These are phyloP conservation scores for Omphalea diandra DNA, from an alignment of 441 rosid species.

Conservation along the genomic window DNA sequence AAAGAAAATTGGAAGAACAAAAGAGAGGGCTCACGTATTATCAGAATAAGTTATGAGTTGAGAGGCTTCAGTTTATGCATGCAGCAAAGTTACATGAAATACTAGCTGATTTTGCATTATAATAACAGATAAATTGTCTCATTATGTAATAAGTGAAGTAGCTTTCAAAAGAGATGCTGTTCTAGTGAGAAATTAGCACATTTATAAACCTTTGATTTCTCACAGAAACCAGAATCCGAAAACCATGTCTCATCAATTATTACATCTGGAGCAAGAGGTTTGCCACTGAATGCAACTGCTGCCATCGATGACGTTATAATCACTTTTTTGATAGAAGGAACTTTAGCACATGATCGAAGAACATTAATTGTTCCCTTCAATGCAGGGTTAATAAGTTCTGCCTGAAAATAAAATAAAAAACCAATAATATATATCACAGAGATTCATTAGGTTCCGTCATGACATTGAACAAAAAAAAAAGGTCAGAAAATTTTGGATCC, in stretches of 20 bases:
- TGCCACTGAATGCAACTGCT: constrained; percentile 41
- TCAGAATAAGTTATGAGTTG: neutral
- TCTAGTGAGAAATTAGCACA: neutral
- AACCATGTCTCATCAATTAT: constrained; percentile 38
- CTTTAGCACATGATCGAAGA: constrained; percentile 49
- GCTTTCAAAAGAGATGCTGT: neutral
- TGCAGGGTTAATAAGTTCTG: constrained; percentile 54
- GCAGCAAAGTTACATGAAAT: neutral
- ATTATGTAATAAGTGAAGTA: neutral
- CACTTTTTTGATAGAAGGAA: constrained; percentile 44
- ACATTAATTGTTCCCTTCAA: constrained; percentile 66
- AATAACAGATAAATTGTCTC: neutral
- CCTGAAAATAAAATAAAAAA: constrained; percentile 30
- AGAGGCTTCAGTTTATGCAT: neutral
- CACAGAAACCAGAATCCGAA: constrained; percentile 36
- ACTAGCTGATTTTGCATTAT: neutral
- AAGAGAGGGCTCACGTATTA: constrained; percentile 37
- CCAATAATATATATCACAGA: neutral
- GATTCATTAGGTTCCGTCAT: neutral
- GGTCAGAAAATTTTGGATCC: neutral
- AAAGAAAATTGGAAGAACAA: neutral
- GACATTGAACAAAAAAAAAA: neutral
- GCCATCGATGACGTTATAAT: constrained; percentile 68
- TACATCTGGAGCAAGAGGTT: constrained; percentile 40
- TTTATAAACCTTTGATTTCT: constrained; percentile 35